Conservation (phyloP, 495 filamentous ascomycete genomes). For the Parmelia sp. region DNA sequence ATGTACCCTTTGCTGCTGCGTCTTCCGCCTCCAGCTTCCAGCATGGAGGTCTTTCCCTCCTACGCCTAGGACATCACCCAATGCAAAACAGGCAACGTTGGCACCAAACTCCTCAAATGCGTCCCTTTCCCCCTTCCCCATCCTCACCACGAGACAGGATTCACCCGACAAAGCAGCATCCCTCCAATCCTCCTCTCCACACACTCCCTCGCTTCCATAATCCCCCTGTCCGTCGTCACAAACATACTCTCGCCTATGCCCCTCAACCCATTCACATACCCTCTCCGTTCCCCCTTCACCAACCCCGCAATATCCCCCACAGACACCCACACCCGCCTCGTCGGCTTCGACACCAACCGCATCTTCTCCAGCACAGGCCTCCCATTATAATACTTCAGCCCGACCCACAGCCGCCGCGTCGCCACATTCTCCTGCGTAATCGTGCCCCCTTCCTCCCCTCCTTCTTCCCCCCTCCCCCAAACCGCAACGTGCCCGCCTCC, state of each 20-base stretch:
- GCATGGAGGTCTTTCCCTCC: not conserved
- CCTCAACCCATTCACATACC: slow-evolving; percentile 63
- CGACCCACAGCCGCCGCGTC: slow-evolving; percentile 77
- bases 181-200: slow-evolving; percentile 80
- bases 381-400: slow-evolving; percentile 88
- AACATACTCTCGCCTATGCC: slow-evolving; percentile 79
- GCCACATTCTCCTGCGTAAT: slow-evolving; percentile 75
- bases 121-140: slow-evolving; percentile 18
- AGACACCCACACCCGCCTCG: slow-evolving; percentile 59
- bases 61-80: not conserved
- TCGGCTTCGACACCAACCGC: slow-evolving; percentile 68
- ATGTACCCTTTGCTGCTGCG: slow-evolving; percentile 2
- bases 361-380: slow-evolving; percentile 73
- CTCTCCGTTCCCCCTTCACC: slow-evolving; percentile 56
- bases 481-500: slow-evolving; percentile 24
- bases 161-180: slow-evolving; percentile 70
- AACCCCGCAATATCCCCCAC: slow-evolving; percentile 54
- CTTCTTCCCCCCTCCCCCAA: slow-evolving; percentile 50
- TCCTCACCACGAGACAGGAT: slow-evolving; percentile 20
- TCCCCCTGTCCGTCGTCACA: slow-evolving; percentile 68
- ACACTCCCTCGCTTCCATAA: slow-evolving; percentile 82
- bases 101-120: not conserved
- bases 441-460: slow-evolving; percentile 27
- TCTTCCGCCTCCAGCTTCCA: not conserved
- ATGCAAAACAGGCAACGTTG: not conserved